Base-by-base conservation (phyloP, 129 eudicot species). In the Centaurea solstitialis region DNA sequence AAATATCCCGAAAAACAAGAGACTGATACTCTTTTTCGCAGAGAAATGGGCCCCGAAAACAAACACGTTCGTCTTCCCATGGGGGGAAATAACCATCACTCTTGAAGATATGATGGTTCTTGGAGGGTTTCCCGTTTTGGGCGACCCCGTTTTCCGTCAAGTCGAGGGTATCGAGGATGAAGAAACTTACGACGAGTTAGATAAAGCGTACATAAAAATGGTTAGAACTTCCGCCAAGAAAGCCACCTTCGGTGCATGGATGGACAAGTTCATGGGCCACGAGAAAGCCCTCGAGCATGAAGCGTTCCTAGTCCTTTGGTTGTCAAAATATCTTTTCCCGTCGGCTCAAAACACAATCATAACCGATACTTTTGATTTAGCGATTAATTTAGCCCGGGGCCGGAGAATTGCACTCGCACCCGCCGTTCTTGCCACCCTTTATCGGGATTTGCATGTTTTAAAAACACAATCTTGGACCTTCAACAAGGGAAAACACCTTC, bases 221-320 rank as follows among this genome's bases (percentile, higher is more conserved):
- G 28, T 50, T 18, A 18, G 15, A 30, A 18, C 59, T 35, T 61
- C 38, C 7, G 59, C 79, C 65, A 68, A 26, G 20, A 76, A 66
- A 13, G 83, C 70, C 65, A 4, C 3, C 1, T 83, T 61, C 3
- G 0, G 24, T 12, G 68, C n/a, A 7, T 88, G 94, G 92, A 74
- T 88, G 39, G 28, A 70, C 17, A 68, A 72, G 71, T 90, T 85
- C 78, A 79, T 73, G 87, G 87, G 62, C 40, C 41, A 67, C 7
- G 43, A 67, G 4, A 70, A 79, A 21, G 74, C 57, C 18, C 18
- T 86, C 21, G 90, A 90, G 73, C 94, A 90, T 13, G 88, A 77
- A 71, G 94, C 92, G 4, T 90, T 90, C 68, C 76, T 90, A 3
- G 75, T 78, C 17, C 61, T 70, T 10, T 91, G 93, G 93, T 77